A percentile compares a stretch with the other conserved stretches of the same genome.
These are phyloP conservation scores for Neospora caninum DNA, from an alignment of 169 alveolate genomes.

Conservation along the genomic window DNA sequence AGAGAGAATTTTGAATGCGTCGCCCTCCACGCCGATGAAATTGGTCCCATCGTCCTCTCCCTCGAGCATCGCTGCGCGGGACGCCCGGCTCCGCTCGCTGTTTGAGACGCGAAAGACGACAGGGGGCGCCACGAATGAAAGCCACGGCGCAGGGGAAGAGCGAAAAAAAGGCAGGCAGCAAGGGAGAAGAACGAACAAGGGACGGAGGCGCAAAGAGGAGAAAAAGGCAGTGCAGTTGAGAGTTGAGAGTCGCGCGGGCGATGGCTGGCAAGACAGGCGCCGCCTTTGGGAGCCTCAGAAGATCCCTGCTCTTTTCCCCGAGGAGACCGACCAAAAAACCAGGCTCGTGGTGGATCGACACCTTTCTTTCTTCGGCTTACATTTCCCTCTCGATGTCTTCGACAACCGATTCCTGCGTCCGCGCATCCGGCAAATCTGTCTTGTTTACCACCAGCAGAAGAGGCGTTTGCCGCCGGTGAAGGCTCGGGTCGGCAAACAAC, in stretches of 20 bases:
- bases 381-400: constrained; percentile 60
- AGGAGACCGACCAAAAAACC: no score
- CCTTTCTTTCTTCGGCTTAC: not conserved
- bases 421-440: constrained; percentile 48
- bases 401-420: constrained; percentile 43
- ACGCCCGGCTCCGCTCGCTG: constrained; percentile 59
- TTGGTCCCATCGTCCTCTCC: constrained; percentile 29
- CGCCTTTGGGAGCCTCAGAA: no score
- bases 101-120: not conserved
- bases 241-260: no score
- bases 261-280: no score
- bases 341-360: no score
- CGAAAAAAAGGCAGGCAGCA: not conserved
- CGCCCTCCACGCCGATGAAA: constrained; percentile 48
- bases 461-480: constrained; percentile 20
- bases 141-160: not conserved
- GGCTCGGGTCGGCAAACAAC: constrained; percentile 1
- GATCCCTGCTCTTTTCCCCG: no score
- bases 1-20: constrained; percentile 1
- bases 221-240: not conserved
- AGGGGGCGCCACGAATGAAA: not conserved
- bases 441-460: constrained; percentile 52
- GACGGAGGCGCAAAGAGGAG: not conserved
- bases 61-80: constrained; percentile 41
- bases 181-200: not conserved